These are phyloP conservation scores for Apiotrichum gracile DNA, from an alignment of 1,284 basidiomycete species.

Conservation along the genomic window DNA sequence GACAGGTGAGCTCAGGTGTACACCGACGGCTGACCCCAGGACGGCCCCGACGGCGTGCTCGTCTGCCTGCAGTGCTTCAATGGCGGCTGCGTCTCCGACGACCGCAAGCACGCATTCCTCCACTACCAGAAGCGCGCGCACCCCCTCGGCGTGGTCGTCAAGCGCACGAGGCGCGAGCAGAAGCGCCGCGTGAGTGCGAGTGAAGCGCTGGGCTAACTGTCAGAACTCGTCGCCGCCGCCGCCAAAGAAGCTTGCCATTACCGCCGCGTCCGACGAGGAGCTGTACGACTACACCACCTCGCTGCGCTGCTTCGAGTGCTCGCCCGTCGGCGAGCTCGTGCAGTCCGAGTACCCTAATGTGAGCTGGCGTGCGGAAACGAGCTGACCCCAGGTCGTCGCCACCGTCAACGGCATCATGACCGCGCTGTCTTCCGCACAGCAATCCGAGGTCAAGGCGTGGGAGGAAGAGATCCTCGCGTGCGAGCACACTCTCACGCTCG, in stretches of 20 bases:
- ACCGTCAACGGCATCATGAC: slow-evolving; percentile 70
- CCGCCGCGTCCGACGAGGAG: slow-evolving; percentile 79
- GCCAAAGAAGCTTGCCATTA: slow-evolving; percentile 82
- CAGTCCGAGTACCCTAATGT: slow-evolving; percentile 52
- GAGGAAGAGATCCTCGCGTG: slow-evolving; percentile 87
- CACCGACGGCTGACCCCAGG: slow-evolving; percentile 50
- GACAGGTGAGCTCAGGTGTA: slow-evolving; percentile 56
- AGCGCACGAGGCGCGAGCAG: slow-evolving; percentile 63
- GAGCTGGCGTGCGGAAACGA: slow-evolving; percentile 1
- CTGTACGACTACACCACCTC: slow-evolving; percentile 67
- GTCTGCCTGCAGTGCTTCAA: slow-evolving; percentile 93
- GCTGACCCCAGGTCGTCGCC: slow-evolving; percentile 50
- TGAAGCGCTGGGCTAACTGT: not conserved
- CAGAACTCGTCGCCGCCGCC: slow-evolving; percentile 66
- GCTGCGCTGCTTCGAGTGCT: slow-evolving; percentile 72
- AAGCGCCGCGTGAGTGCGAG: slow-evolving; percentile 58
- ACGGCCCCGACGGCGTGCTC: slow-evolving; percentile 69
- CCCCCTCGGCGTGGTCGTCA: slow-evolving; percentile 71
- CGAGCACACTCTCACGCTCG: slow-evolving; percentile 74
- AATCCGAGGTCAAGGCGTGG: slow-evolving; percentile 95
- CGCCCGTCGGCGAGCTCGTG: slow-evolving; percentile 50
- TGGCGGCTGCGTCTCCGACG: slow-evolving; percentile 65
- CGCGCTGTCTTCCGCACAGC: slow-evolving; percentile 79
- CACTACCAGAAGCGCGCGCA: slow-evolving; percentile 72
- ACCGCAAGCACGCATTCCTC: slow-evolving; percentile 61